phyloP scores from a whole-genome alignment of 352 stramenopile genomes.

The Phytophthora fragariaefolia region DNA sequence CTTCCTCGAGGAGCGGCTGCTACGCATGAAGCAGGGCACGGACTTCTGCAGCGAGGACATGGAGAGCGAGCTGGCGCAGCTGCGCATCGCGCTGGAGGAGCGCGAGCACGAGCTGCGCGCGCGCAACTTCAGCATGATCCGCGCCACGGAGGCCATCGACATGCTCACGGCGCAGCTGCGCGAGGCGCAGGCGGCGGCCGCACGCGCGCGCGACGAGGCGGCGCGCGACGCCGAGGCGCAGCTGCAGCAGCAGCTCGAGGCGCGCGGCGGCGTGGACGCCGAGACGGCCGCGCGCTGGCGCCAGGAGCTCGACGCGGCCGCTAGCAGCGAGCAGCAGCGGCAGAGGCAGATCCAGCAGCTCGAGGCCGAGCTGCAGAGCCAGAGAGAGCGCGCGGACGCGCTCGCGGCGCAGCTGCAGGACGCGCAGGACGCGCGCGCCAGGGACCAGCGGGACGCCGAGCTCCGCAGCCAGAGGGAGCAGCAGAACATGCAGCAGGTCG shows the following conservation, averaged over 20 bases:
- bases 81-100: constrained; percentile 65
- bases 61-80: constrained; percentile 65
- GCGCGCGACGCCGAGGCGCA: constrained; percentile 36
- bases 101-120: constrained; percentile 69
- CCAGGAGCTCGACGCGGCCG: constrained; percentile 41
- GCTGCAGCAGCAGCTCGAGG: constrained; percentile 39
- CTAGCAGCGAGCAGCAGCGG: constrained; percentile 41
- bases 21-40: constrained; percentile 65
- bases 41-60: constrained; percentile 67
- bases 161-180: constrained; percentile 53
- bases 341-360: constrained; percentile 40
- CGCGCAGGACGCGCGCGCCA: constrained; percentile 28
- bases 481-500: constrained; percentile 52
- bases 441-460: constrained; percentile 46
- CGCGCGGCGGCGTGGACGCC: constrained; percentile 37
- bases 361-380: constrained; percentile 43
- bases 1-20: constrained; percentile 70
- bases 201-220: constrained; percentile 32
- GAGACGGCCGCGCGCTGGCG: constrained; percentile 50
- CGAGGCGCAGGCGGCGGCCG: constrained; percentile 37
- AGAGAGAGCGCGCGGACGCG: constrained; percentile 36
- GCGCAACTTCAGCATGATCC: constrained; percentile 63
- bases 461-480: constrained; percentile 35
- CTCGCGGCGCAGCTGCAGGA: constrained; percentile 48
- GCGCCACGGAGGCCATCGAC: constrained; percentile 64